These are phyloP conservation scores for Linum trigynum DNA, from an alignment of 345 rosid genomes.

Conservation along the genomic window DNA sequence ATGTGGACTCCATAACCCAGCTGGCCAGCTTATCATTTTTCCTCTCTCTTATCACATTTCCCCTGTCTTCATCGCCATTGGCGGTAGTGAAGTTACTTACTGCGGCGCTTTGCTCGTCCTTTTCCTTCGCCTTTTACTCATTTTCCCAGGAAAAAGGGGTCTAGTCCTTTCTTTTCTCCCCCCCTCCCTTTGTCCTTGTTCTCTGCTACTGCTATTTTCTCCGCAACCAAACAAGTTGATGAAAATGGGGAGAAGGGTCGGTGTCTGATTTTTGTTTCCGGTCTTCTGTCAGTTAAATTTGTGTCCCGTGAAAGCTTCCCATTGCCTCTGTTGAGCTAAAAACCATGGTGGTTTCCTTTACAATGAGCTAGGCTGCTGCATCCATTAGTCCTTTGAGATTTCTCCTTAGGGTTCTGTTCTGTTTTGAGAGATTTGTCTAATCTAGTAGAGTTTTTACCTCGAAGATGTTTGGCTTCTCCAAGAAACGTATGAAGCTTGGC, in stretches of 20 bases:
- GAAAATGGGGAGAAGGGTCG: neutral
- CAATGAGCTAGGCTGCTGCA: neutral
- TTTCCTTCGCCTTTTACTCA: neutral
- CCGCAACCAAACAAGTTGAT: neutral
- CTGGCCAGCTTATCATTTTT: no score
- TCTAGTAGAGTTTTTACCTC: neutral
- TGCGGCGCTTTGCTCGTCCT: neutral
- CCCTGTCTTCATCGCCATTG: neutral
- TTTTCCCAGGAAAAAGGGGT: neutral
- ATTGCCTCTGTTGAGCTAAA: neutral
- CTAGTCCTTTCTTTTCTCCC: neutral
- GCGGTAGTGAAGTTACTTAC: neutral
- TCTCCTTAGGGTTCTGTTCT: neutral
- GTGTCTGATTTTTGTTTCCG: neutral
- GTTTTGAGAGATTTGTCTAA: neutral
- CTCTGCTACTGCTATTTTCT: neutral
- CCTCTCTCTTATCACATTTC: neutral
- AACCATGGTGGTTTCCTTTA: neutral
- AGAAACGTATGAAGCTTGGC: constrained; percentile 87
- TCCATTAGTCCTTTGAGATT: no score
- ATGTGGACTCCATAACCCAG: neutral
- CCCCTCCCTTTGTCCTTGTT: neutral
- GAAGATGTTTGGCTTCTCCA: constrained; percentile 76
- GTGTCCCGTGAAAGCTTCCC: neutral
- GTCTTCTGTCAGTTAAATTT: neutral